Evolutionary conservation across 257 asterid species (phyloP).

Genomic region (Przewalskia tangutica): DNA sequence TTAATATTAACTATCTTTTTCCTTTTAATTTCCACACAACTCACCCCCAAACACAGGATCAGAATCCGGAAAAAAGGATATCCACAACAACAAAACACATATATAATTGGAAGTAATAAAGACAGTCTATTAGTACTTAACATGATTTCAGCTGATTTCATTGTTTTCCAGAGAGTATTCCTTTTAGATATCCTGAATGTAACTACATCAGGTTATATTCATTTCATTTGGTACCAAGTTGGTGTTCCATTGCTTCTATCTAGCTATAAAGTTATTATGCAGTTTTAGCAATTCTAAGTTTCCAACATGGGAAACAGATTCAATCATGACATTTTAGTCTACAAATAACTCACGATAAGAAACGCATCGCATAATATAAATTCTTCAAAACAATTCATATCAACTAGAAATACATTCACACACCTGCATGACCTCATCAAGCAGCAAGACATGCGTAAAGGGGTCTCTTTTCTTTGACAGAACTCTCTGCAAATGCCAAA

Average conservation of each 20-base stretch:
- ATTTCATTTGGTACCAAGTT: background rate
- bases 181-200: background rate
- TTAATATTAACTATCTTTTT: background rate
- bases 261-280: background rate
- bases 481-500: conserved; percentile 99
- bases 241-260: background rate
- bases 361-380: background rate
- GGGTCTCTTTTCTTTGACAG: conserved; percentile 96
- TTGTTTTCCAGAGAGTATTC: background rate
- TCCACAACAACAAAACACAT: background rate
- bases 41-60: background rate
- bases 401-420: background rate
- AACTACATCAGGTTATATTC: background rate
- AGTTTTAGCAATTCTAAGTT: too few relatives aligned
- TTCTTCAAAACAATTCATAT: background rate
- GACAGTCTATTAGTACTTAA: background rate
- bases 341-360: too few relatives aligned
- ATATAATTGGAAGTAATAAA: background rate
- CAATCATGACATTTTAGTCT: too few relatives aligned
- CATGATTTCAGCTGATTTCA: background rate
- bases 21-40: background rate
- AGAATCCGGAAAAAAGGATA: background rate
- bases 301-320: too few relatives aligned
- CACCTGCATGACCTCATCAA: conserved; percentile 91
- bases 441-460: conserved; percentile 81